Base-by-base conservation (phyloP, 2,329 filamentous ascomycete genomes). In the Chaetomium globosum region DNA sequence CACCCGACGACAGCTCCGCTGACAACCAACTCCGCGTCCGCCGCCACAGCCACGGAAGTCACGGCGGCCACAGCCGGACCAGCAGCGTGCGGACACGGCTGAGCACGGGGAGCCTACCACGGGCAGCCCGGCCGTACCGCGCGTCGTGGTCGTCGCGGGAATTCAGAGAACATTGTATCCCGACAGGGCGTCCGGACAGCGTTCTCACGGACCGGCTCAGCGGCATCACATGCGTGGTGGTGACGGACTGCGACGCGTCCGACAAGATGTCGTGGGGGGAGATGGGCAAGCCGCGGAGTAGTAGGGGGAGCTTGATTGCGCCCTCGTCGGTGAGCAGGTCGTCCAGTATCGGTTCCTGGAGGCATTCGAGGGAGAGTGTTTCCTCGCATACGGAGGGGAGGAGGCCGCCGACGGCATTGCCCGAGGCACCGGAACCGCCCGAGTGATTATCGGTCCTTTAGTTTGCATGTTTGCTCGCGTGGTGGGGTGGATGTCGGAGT, bases 121-220 rank as follows among this genome's bases (percentile, higher is more conserved):
- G 81, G 10, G 80, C 78, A 2, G 81, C 80, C n/a, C 79, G 82
- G 16, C 76, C 77, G 0, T 81, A 84, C 64, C 78, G 82, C 51
- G 75, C 77, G 3, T 84, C 81, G 12, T 85, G 83, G 83, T 84
- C 78, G 69, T 79, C 82, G 6, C 78, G 77, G 28, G 82, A 85
- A 60, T 81, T 85, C 68, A 78, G 19, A 16, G 4, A 43, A 16
- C 39, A 43, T 3, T n/a, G 1, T 19, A 16, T 19, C 13, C 16
- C 36, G 12, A 1, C 13, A 13, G 36, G 75, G 19, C 71, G 75
- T 5, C 70, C 73, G 1, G 69, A 71, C 43, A 74, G 73, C 54
- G 58, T 64, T 21, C 65, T 74, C 1, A 69, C 69, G 1, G 65
- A 70, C 51, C 69, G 74, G n/a, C 67, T 74, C 52, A 74, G 72